Evolutionary conservation across 768 basidiomycete species (phyloP), one percentile per base, ranked within the genome.

Genomic region (Pulveroboletus sp.): DNA sequence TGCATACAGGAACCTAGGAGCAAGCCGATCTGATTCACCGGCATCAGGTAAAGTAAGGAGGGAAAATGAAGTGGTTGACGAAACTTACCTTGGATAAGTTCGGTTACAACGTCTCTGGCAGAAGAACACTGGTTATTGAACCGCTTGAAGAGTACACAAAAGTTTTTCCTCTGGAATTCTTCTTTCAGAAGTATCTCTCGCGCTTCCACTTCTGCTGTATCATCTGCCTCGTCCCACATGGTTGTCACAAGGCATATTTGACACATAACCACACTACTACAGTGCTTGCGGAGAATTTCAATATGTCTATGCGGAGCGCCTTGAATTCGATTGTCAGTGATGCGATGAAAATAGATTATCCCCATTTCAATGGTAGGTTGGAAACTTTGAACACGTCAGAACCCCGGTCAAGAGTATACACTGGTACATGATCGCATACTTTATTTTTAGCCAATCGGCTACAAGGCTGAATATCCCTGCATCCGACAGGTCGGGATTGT

Each of bases 241-340:
- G 53, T 47, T 31, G 51, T 55, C 21, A 47, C 36, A 1, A 55
- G 32, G 33, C 53, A 55, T 38, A 47, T 44, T 9, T 21, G 44
- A 46, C 36, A 18, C 11, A 53, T 27, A 10, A 15, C 15, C 2
- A 33, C 5, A 9, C 17, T 8, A 9, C 14, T 38, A 28, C 50
- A 46, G 9, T 39, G 35, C 9, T 28, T 46, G 9, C 31, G 50
- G 39, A 53, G 36, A 24, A n/a, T 43, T n/a, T 43, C 27, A 9
- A 43, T 43, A 24, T 54, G 18, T n/a, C 7, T n/a, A 3, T 46
- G 44, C 14, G 45, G 50, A 32, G 44, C 14, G 6, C 41, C 27
- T n/a, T 17, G 45, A 11, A 30, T 53, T 4, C 50, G 40, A 53
- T 46, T 43, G 24, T 54, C 50, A n/a, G 53, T 54, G 31, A 52